These are phyloP conservation scores for Lizanozyma gosingica DNA, from an alignment of 1,139 yeast genomes.

Conservation along the genomic window DNA sequence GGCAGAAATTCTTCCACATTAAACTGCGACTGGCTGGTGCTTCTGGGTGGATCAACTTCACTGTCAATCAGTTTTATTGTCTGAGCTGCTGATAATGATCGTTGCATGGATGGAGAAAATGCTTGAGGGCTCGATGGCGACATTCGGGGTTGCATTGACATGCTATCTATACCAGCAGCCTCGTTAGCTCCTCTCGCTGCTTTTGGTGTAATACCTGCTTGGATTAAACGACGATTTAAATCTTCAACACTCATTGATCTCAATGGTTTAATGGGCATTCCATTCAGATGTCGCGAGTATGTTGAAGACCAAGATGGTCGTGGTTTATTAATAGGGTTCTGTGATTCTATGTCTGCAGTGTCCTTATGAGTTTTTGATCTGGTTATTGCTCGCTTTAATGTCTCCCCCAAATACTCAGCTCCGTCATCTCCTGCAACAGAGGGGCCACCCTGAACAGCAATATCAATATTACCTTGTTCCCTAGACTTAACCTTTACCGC, in stretches of 20 bases:
- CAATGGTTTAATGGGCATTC: slow-evolving; percentile 11
- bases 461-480: not conserved
- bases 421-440: slow-evolving; percentile 9
- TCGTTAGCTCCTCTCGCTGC: slow-evolving; percentile 33
- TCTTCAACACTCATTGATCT: slow-evolving; percentile 16
- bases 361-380: slow-evolving; percentile 10
- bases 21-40: not conserved
- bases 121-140: too few relatives aligned
- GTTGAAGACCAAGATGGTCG: not conserved
- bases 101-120: not conserved
- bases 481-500: slow-evolving; percentile 3
- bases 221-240: slow-evolving; percentile 18
- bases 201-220: slow-evolving; percentile 25
- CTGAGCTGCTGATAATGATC: not conserved
- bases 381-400: slow-evolving; percentile 15
- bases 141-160: not conserved
- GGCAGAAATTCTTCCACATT: not conserved
- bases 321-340: slow-evolving; percentile 1
- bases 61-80: not conserved
- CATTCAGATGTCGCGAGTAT: not conserved
- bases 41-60: not conserved
- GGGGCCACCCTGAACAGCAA: not conserved
- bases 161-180: slow-evolving; percentile 27
- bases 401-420: slow-evolving; percentile 13
- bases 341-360: slow-evolving; percentile 13